These are phyloP conservation scores for Aspergillus ochraceus DNA, from an alignment of 2,329 filamentous ascomycete species.

Conservation along the genomic window DNA sequence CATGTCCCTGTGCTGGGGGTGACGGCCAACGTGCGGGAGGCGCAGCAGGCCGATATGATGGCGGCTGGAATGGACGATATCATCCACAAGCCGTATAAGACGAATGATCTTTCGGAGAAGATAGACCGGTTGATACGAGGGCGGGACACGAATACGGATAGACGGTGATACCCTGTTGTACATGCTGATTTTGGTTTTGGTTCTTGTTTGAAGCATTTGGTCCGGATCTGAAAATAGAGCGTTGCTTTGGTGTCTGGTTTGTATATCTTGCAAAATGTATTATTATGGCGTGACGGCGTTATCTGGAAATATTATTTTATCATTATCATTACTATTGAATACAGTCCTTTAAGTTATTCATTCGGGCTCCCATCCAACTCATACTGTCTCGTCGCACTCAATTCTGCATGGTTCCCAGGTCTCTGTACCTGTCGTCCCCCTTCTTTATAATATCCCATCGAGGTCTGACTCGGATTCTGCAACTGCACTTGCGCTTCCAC, in stretches of 20 bases:
- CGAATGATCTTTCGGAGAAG: conserved; percentile 67
- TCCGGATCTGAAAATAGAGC: neutral
- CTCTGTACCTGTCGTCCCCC: neutral
- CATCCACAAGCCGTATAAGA: conserved; percentile 78
- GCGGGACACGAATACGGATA: neutral
- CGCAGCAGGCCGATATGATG: conserved; percentile 71
- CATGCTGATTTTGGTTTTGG: neutral
- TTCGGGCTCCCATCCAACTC: neutral
- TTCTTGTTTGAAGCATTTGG: neutral
- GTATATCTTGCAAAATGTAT: neutral
- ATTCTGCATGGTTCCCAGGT: neutral
- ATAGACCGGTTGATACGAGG: conserved; percentile 56
- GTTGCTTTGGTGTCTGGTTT: neutral
- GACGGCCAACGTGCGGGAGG: conserved; percentile 73
- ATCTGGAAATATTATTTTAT: too few relatives aligned
- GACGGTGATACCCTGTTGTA: neutral
- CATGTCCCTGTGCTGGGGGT: conserved; percentile 38
- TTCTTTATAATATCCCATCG: neutral
- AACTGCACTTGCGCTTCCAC: neutral
- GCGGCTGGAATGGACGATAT: conserved; percentile 75
- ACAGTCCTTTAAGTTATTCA: neutral
- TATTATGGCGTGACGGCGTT: too few relatives aligned
- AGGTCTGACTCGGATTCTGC: neutral
- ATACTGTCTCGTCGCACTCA: neutral
- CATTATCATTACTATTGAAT: too few relatives aligned